Conservation (phyloP, 305 asterid genomes). For the Lippia alba region DNA sequence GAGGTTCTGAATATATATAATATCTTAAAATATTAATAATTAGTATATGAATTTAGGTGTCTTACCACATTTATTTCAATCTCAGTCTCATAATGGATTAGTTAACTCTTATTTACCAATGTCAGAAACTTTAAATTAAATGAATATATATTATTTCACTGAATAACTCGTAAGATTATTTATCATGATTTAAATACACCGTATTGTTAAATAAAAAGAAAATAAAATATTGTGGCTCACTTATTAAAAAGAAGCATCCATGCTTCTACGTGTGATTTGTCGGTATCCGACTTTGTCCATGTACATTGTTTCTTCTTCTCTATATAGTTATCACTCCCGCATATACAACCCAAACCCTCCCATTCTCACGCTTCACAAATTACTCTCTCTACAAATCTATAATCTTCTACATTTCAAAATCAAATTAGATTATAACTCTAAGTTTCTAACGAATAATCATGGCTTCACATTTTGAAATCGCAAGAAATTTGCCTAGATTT, state of each 20-base stretch:
- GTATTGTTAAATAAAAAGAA: conserved; percentile 1
- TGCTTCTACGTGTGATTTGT: conserved; percentile 56
- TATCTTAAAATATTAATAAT: no score
- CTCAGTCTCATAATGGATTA: no score
- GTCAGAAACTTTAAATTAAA: no score
- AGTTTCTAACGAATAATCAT: conserved; percentile 9
- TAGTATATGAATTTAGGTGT: no score
- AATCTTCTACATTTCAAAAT: conserved; percentile 11
- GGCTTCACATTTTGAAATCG: conserved; percentile 31
- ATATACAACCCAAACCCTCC: conserved; percentile 8
- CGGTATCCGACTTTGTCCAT: conserved; percentile 38
- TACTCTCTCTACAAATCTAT: conserved; percentile 4
- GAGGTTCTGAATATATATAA: no score
- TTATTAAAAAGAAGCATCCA: conserved; percentile 47
- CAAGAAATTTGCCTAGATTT: conserved; percentile 19
- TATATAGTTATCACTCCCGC: conserved; percentile 29
- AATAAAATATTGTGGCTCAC: neutral
- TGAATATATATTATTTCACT: no score
- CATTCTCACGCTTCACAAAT: conserved; percentile 10
- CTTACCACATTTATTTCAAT: no score
- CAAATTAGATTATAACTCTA: neutral
- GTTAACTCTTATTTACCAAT: no score
- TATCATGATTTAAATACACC: conserved; percentile 23
- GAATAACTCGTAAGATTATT: no score
- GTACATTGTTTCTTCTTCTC: conserved; percentile 40